Evolutionary conservation across 129 eudicot species (phyloP).

Genomic region (Solidago caesia): DNA sequence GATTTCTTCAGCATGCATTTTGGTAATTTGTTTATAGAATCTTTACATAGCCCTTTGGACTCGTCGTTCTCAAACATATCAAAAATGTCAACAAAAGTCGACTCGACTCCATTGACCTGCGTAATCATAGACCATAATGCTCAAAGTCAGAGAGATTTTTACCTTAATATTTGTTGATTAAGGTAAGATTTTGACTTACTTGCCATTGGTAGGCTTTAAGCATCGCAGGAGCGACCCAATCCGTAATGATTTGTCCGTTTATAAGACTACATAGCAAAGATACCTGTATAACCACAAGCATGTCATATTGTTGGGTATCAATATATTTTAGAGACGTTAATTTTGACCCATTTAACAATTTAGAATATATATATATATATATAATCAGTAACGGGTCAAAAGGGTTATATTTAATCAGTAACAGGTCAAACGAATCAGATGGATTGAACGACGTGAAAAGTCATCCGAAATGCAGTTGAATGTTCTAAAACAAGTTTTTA

Average conservation of each 20-base stretch:
- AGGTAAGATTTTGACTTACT: slow-evolving; percentile 30
- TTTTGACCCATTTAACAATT: not conserved
- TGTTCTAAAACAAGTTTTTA: too few relatives aligned
- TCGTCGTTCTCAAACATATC: slow-evolving; percentile 49
- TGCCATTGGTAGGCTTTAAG: slow-evolving; percentile 90
- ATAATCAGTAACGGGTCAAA: too few relatives aligned
- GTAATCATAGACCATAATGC: not conserved
- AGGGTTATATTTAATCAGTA: too few relatives aligned
- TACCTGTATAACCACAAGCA: slow-evolving; percentile 37
- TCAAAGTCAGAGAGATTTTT: not conserved
- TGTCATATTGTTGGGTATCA: not conserved
- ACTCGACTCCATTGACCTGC: slow-evolving; percentile 56
- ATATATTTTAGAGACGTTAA: not conserved
- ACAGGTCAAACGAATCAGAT: too few relatives aligned
- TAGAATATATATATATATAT: too few relatives aligned
- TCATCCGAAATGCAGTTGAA: too few relatives aligned
- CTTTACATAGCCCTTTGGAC: slow-evolving; percentile 49
- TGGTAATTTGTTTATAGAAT: slow-evolving; percentile 49
- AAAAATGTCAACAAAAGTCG: slow-evolving; percentile 45
- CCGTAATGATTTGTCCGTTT: slow-evolving; percentile 71
- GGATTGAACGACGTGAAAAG: too few relatives aligned
- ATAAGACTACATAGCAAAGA: slow-evolving; percentile 71
- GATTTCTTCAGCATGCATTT: slow-evolving; percentile 26
- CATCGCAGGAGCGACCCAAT: slow-evolving; percentile 89
- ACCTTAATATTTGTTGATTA: not conserved